A percentile compares a stretch with the other conserved stretches of the same genome.
These are phyloP conservation scores for Austroboletus niveus DNA, from an alignment of 1,284 basidiomycete species.

Conservation along the genomic window DNA sequence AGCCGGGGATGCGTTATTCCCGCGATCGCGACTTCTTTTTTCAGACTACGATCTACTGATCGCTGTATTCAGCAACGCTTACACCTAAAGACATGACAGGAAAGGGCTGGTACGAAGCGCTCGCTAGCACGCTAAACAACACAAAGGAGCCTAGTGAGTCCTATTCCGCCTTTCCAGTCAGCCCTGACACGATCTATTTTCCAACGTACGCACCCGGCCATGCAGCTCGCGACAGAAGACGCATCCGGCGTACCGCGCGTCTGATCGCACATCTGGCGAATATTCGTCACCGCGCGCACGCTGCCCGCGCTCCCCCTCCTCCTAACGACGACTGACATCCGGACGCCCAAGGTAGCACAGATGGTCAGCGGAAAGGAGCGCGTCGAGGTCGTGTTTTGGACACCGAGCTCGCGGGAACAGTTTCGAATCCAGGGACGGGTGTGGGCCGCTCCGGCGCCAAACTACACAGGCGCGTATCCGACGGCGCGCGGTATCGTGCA, in stretches of 20 bases:
- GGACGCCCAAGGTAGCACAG: constrained; percentile 58
- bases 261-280: constrained; percentile 59
- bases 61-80: not conserved
- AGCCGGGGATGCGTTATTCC: too few species aligned
- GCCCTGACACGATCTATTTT: not conserved
- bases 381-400: constrained; percentile 62
- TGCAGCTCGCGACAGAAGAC: constrained; percentile 62
- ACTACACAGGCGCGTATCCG: constrained; percentile 23
- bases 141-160: constrained; percentile 29
- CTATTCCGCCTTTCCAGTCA: too few species aligned
- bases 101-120: constrained; percentile 46
- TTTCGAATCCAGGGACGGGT: constrained; percentile 54
- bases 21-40: too few species aligned
- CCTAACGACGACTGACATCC: constrained; percentile 58
- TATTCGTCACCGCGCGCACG: constrained; percentile 43
- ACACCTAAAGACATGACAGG: constrained; percentile 4
- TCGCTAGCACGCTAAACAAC: constrained; percentile 45
- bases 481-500: constrained; percentile 29
- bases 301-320: constrained; percentile 50
- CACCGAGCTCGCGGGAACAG: constrained; percentile 53
- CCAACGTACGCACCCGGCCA: constrained; percentile 36
- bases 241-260: constrained; percentile 45
- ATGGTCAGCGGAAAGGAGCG: constrained; percentile 37
- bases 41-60: too few species aligned
- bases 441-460: constrained; percentile 44